These are phyloP conservation scores for Acanthamoeba sp. DNA, from an alignment of 208 protist genomes.

Conservation along the genomic window DNA sequence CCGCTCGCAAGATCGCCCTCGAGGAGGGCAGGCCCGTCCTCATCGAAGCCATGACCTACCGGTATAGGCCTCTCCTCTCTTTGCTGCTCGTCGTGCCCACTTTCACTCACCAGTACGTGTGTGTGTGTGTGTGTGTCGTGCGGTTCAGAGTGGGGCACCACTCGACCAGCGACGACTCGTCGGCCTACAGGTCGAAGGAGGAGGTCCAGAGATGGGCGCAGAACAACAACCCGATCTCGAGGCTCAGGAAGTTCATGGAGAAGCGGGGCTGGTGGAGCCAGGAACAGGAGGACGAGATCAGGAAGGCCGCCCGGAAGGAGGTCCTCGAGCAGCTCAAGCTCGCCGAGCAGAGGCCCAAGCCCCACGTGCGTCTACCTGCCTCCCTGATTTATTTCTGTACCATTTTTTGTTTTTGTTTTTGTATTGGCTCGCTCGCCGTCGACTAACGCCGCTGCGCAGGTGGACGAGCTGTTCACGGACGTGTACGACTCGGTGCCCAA, in stretches of 20 bases:
- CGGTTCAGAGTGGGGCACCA: slow-evolving; percentile 92
- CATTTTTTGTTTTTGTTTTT: too few relatives aligned
- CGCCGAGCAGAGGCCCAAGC: slow-evolving; percentile 86
- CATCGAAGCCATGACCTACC: slow-evolving; percentile 98
- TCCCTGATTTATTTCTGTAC: too few relatives aligned
- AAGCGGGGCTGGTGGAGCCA: slow-evolving; percentile 83
- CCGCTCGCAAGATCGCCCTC: slow-evolving; percentile 93
- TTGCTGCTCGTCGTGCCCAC: neutral
- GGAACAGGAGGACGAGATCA: slow-evolving; percentile 80
- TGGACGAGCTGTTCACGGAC: slow-evolving; percentile 86
- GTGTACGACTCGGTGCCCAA: slow-evolving; percentile 86
- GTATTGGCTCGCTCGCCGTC: too few relatives aligned
- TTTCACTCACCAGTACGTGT: neutral
- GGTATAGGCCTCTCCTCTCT: slow-evolving; percentile 72
- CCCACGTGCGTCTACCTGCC: slow-evolving; percentile 50
- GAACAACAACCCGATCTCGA: slow-evolving; percentile 81
- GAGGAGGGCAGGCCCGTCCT: slow-evolving; percentile 92
- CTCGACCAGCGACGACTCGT: slow-evolving; percentile 97
- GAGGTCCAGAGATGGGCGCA: slow-evolving; percentile 81
- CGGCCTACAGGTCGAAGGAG: slow-evolving; percentile 89
- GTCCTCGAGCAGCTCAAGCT: slow-evolving; percentile 81
- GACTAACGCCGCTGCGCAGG: too few relatives aligned
- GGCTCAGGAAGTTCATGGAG: slow-evolving; percentile 76
- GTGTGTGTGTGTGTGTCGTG: neutral
- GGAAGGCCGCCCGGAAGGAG: slow-evolving; percentile 71